These are phyloP conservation scores for Annulohypoxylon bovei DNA, from an alignment of 495 filamentous ascomycete genomes.

Conservation along the genomic window DNA sequence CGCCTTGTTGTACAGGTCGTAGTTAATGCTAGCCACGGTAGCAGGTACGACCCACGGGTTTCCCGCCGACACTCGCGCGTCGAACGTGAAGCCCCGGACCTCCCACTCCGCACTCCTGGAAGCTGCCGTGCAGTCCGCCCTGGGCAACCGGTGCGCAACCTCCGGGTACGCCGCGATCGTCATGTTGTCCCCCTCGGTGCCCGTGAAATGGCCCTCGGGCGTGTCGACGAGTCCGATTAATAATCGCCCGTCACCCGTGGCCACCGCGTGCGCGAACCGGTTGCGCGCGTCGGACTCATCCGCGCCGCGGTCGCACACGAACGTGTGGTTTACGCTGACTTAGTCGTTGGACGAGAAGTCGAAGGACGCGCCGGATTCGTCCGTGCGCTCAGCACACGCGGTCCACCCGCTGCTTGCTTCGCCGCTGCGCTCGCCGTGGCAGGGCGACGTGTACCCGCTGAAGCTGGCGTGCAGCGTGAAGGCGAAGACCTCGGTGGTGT, in stretches of 20 bases:
- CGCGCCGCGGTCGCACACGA: conserved; percentile 21
- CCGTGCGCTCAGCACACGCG: conserved; percentile 5
- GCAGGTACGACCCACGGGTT: background rate
- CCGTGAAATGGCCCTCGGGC: conserved; percentile 25
- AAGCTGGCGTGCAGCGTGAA: conserved; percentile 20
- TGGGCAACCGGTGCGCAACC: conserved; percentile 20
- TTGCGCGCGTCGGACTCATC: conserved; percentile 15
- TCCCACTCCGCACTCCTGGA: conserved; percentile 12
- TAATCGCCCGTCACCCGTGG: conserved; percentile 17
- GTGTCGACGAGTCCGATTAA: conserved; percentile 16
- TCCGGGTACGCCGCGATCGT: conserved; percentile 25
- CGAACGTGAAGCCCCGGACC: conserved; percentile 11
- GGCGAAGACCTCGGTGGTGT: conserved; percentile 20
- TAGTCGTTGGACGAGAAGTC: conserved; percentile 34
- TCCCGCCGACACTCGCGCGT: background rate
- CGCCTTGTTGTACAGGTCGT: conserved; percentile 22
- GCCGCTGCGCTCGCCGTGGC: conserved; percentile 9
- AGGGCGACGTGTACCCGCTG: conserved; percentile 20
- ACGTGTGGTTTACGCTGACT: conserved; percentile 16
- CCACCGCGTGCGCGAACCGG: background rate
- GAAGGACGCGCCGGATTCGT: background rate
- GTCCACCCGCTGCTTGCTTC: conserved; percentile 26
- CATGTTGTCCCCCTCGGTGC: conserved; percentile 33
- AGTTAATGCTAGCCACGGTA: background rate
- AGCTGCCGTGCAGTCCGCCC: background rate